Base-by-base conservation (phyloP, 768 basidiomycete species). In the Macrolepiota albuminosa region DNA sequence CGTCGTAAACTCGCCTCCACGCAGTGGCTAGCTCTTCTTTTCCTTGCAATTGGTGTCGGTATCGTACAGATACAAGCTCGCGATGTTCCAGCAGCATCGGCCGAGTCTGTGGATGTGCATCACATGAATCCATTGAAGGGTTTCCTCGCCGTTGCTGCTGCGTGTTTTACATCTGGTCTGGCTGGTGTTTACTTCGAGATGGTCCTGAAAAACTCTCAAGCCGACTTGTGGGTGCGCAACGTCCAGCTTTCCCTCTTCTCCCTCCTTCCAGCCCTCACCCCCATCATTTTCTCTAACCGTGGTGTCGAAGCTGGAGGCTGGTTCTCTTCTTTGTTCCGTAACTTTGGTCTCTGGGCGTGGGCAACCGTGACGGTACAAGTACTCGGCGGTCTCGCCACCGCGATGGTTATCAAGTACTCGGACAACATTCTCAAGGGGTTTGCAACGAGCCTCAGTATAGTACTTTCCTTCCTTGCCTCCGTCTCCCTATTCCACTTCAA, bases 121-220 rank as follows among this genome's bases (percentile, higher is more conserved):
- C 76, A 81, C 39, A 95, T 97, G 93, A 82, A 87, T 62, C 85
- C 88, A 9, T 70, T 89, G 61, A 93, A 85, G 62, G 96, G 96
- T 0, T 95, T 98, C 74, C 69, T 90, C 51, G 96, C 96, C 1
- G 95, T 98, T 54, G 81, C 85, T 7, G 84, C 88, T 14, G 95
- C 96, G 0, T 98, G 96, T 76, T 86, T 96, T 70, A 97, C 95
- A 0, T 96, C 94, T 0, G 96, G 96, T 29, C 84, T 98, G 48
- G 95, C 95, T 0, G 95, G 95, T 6, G 95, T 98, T 31, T 98
- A 98, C 76, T 98, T 98, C 66, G 96, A 98, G 76, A 95, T 96
- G 90, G 94, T 95, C 39, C 78, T 95, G 64, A 98, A 96, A 77
- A 88, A 89, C 66, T 90, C 91, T 3, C 87, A 87, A 65, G 82